Base-by-base conservation (phyloP, 139 green algal genomes). In the Coelastrella sp. region DNA sequence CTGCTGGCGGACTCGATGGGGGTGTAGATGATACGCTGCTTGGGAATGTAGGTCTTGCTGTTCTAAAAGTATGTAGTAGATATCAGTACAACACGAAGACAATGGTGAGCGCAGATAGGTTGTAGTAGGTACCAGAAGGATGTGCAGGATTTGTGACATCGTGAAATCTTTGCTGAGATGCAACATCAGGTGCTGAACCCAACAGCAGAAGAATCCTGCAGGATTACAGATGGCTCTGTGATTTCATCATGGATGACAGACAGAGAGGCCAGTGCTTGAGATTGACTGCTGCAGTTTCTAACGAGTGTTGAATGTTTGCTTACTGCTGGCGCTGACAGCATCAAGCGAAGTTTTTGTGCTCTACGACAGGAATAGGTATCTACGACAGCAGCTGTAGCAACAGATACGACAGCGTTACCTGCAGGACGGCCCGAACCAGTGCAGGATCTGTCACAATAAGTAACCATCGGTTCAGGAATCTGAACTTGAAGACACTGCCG, bases 31-130 rank as follows among this genome's bases (percentile, higher is more conserved):
- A 4, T 3, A 3, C 75, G n/a, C 6, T 53, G 25, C 15, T 82
- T 82, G 2, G 75, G 75, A 1, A 82, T n/a, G 34, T 82, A 82
- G 19, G 75, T 82, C 53, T 71, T 82, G 53, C 75, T 71, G 53
- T 38, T 63, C 75, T 82, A 53, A 40, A 27, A 9, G 53, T 5
- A n/a, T 27, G 32, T 13, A 74, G 1, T 27, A 40, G 62, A n/a
- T n/a, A n/a, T n/a, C n/a, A n/a, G n/a, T n/a, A n/a, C n/a, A n/a
- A n/a, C n/a, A n/a, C n/a, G n/a, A n/a, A n/a, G n/a, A n/a, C n/a
- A n/a, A n/a, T n/a, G n/a, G n/a, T n/a, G n/a, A n/a, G n/a, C n/a
- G n/a, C n/a, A n/a, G n/a, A n/a, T n/a, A n/a, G n/a, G n/a, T n/a
- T n/a, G n/a, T n/a, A n/a, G n/a, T n/a, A n/a, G n/a, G 34, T 32